A percentile compares a stretch with the other conserved stretches of the same genome.
Conservation (phyloP, 2,329 filamentous ascomycete genomes). For the Hypoxylon sp. region DNA sequence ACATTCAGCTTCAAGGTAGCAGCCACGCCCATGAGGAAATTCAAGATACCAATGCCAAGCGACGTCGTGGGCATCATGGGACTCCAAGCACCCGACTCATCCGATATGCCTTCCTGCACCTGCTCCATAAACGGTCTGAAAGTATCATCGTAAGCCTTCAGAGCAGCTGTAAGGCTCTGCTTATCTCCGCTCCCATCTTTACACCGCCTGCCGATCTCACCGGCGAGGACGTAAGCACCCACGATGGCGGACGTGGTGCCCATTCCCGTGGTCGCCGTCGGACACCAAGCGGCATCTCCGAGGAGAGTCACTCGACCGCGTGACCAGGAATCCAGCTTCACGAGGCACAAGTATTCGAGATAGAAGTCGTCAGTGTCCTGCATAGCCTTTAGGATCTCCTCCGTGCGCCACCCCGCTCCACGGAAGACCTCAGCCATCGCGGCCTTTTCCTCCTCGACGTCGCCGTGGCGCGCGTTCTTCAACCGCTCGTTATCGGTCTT, state of each 20-base stretch:
- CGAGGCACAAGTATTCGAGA: conserved; percentile 52
- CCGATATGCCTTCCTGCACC: conserved; percentile 44
- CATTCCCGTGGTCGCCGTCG: conserved; percentile 55
- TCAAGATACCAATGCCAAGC: conserved; percentile 46
- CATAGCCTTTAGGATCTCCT: conserved; percentile 54
- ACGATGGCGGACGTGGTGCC: conserved; percentile 53
- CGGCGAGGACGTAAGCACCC: conserved; percentile 59
- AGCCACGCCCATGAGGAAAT: conserved; percentile 43
- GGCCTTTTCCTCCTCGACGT: conserved; percentile 51
- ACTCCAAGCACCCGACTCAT: conserved; percentile 4
- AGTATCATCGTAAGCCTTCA: conserved; percentile 49
- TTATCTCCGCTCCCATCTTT: conserved; percentile 20
- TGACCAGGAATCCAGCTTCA: conserved; percentile 52
- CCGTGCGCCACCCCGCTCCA: conserved; percentile 56
- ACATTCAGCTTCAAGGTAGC: conserved; percentile 49
- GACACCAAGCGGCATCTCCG: conserved; percentile 60
- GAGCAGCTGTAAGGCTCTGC: conserved; percentile 43
- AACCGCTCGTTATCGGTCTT: conserved; percentile 49
- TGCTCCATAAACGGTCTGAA: conserved; percentile 53
- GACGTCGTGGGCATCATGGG: conserved; percentile 42
- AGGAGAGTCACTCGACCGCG: conserved; percentile 56
- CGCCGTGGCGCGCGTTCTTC: conserved; percentile 45
- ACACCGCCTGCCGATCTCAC: conserved; percentile 49
- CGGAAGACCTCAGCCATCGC: conserved; percentile 50
- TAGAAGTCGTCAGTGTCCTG: conserved; percentile 55